Conservation (phyloP, 306 rosid genomes). For the Quercus bicolor region DNA sequence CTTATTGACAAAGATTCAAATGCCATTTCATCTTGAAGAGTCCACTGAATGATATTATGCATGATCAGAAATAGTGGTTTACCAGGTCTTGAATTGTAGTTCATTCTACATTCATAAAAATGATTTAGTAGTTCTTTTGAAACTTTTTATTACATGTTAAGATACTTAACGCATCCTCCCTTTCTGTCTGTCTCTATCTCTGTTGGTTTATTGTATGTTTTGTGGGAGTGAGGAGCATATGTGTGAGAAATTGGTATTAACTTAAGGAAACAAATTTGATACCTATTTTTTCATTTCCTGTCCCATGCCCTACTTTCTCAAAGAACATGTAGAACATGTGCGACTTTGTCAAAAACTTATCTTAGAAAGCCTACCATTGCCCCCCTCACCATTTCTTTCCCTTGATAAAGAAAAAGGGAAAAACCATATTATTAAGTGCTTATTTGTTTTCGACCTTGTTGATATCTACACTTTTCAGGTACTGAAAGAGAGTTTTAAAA, state of each 20-base stretch:
- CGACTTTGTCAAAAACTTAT: no score
- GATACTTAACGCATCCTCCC: not conserved
- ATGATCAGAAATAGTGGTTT: no score
- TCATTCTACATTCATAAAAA: no score
- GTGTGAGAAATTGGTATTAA: not conserved
- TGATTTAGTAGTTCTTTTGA: no score
- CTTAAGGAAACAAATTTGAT: not conserved
- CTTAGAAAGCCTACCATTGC: no score
- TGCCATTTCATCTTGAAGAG: no score
- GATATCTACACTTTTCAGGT: conserved; percentile 56
- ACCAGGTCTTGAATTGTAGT: no score
- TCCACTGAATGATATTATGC: no score
- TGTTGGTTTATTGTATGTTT: not conserved
- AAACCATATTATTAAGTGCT: not conserved
- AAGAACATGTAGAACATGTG: no score
- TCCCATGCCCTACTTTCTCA: not conserved
- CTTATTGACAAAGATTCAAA: not conserved
- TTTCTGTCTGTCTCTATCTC: not conserved
- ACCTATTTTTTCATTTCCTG: not conserved
- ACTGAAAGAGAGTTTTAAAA: conserved; percentile 96
- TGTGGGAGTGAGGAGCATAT: not conserved
- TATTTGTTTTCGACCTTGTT: conserved; percentile 16
- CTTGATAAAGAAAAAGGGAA: not conserved
- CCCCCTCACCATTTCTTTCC: not conserved
- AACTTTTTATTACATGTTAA: no score